Evolutionary conservation across 805 yeast species (phyloP), one percentile per base, ranked within the genome.

Genomic region (Starmerella davenportii): DNA sequence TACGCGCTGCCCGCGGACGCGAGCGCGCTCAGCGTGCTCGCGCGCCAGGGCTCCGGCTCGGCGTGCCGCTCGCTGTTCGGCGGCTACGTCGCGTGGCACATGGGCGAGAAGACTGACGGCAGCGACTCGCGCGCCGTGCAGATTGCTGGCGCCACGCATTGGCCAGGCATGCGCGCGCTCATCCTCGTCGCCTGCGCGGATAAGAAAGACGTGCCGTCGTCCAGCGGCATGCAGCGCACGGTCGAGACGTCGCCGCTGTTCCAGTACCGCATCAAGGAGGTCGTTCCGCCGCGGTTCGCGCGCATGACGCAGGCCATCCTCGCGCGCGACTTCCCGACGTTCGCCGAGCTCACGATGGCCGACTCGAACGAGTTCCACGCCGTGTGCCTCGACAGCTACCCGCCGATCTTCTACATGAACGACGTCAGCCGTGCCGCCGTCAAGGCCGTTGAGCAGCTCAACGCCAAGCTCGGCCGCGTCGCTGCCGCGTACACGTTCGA

Each of bases 51-150:
- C 24, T 84, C 95, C 5, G 99, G 98, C 2, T 82, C 95, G 13
- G 98, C 98, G 5, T 90, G 99, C 62, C 71, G 99, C 59, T 90
- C 96, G 7, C 65, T 90, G 45, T 82, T 81, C 60, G 96, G 98
- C 35, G 99, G 99, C 5, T 90, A 74, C 55, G 99, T 90, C 11
- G 96, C 96, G 3, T 90, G 99, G 99, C 95, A 90, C 59, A 84
- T 85, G 95, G 99, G 99, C 41, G 47, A 50, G 3, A 46, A 54
- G 42, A 60, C 46, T 0, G 77, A 84, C 54, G 98, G 98, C n/a
- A 66, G 71, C 34, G 98, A 90, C 61, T 85, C 95, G 13, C 76
- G 74, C 51, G 99, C 99, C 3, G 93, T 84, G 21, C 82, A 85
- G 62, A 72, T 90, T 30, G 93, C 94, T 3, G 78, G 93, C 7